phyloP scores from a whole-genome alignment of 2,329 filamentous ascomycete species.

The Ceratocystis smalleyi region DNA sequence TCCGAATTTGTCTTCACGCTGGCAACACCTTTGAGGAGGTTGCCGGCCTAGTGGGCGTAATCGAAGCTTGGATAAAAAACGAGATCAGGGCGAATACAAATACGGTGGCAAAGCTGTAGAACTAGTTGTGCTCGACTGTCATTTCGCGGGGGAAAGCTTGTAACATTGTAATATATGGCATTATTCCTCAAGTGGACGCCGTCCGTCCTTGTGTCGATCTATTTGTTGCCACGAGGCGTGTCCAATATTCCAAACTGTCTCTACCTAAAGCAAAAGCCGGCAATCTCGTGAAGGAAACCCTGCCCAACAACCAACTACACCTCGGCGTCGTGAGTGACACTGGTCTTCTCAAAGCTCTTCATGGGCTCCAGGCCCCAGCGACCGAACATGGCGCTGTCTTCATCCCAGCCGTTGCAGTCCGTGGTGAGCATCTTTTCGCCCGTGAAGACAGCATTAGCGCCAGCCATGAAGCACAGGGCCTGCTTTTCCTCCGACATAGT shows the following conservation, averaged over 20 bases:
- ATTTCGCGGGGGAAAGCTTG: too few relatives aligned
- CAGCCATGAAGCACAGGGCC: slow-evolving; percentile 75
- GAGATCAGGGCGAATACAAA: background rate
- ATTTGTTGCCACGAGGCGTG: too few relatives aligned
- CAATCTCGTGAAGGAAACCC: too few relatives aligned
- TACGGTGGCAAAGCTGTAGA: background rate
- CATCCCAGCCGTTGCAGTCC: slow-evolving; percentile 79
- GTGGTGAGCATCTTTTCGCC: slow-evolving; percentile 94
- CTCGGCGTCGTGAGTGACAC: background rate
- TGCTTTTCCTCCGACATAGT: slow-evolving; percentile 81
- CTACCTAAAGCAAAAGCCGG: too few relatives aligned
- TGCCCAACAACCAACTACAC: background rate
- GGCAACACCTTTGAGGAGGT: slow-evolving; percentile 45
- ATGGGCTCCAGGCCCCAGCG: slow-evolving; percentile 72
- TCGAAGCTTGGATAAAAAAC: slow-evolving; percentile 32
- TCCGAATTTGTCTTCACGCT: slow-evolving; percentile 53
- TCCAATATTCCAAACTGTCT: too few relatives aligned
- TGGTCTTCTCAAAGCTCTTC: slow-evolving; percentile 34
- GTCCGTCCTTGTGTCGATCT: too few relatives aligned
- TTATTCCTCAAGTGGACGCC: too few relatives aligned
- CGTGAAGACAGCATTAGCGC: slow-evolving; percentile 87
- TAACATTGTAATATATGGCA: too few relatives aligned
- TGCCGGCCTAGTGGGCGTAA: slow-evolving; percentile 33
- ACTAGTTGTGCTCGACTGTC: background rate
- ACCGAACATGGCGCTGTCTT: slow-evolving; percentile 70